These are phyloP conservation scores for Haplosporangium sp. DNA, from an alignment of 371 early-diverging fungal genomes.

Conservation along the genomic window DNA sequence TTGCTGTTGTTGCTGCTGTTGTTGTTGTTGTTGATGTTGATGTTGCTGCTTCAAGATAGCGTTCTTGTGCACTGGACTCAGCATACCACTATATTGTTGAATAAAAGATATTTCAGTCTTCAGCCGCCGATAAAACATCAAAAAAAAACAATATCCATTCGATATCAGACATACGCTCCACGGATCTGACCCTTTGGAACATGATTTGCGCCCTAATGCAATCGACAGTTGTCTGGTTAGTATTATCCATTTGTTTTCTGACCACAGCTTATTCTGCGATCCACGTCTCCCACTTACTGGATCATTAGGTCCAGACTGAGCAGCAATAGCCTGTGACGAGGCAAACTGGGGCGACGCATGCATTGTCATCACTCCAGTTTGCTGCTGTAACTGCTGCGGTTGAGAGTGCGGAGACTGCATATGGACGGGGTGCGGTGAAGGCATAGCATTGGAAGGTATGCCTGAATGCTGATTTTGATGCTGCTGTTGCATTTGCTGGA, in stretches of 20 bases:
- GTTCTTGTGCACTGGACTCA: slow-evolving; percentile 31
- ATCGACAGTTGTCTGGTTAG: neutral
- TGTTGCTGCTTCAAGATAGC: slow-evolving; percentile 12
- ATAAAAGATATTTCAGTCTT: neutral
- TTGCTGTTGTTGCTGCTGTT: slow-evolving; percentile 47
- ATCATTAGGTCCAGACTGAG: slow-evolving; percentile 16
- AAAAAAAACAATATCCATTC: neutral
- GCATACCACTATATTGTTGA: slow-evolving; percentile 16
- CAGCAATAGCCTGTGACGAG: slow-evolving; percentile 19
- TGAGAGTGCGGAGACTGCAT: slow-evolving; percentile 40
- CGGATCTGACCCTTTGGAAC: slow-evolving; percentile 16
- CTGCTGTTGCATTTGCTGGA: slow-evolving; percentile 10
- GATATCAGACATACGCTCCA: slow-evolving; percentile 16
- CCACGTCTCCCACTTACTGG: slow-evolving; percentile 15
- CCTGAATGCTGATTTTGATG: slow-evolving; percentile 37
- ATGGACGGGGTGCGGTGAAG: slow-evolving; percentile 25
- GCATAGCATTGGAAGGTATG: slow-evolving; percentile 20
- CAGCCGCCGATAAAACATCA: neutral
- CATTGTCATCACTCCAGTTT: slow-evolving; percentile 18
- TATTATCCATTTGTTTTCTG: neutral
- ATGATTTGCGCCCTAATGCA: slow-evolving; percentile 10
- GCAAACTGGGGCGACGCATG: slow-evolving; percentile 44
- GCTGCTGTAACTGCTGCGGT: slow-evolving; percentile 41
- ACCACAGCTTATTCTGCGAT: neutral
- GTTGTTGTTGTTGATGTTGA: slow-evolving; percentile 33